Evolutionary conservation across 108 stramenopile species (phyloP).

Genomic region (Chaetoceros tenuissimus): DNA sequence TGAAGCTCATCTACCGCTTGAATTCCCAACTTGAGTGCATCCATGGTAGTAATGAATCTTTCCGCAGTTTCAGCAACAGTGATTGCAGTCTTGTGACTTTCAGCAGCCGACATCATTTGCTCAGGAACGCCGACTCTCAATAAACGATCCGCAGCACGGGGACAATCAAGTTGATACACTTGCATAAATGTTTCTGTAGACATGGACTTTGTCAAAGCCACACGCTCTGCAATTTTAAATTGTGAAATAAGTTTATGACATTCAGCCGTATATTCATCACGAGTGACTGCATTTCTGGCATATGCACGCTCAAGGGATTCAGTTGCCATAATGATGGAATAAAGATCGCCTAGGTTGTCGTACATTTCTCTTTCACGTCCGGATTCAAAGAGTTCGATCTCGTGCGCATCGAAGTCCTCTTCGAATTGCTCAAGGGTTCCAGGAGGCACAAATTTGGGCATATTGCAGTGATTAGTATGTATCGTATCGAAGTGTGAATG

Average conservation of each 20-base stretch:
- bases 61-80: slow-evolving; percentile 87
- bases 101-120: slow-evolving; percentile 51
- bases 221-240: slow-evolving; percentile 88
- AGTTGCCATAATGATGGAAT: slow-evolving; percentile 93
- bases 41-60: slow-evolving; percentile 97
- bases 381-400: slow-evolving; percentile 53
- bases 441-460: background rate
- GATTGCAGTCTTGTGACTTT: slow-evolving; percentile 53
- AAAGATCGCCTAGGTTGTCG: slow-evolving; percentile 87
- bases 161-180: slow-evolving; percentile 93
- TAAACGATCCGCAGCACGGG: slow-evolving; percentile 86
- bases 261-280: slow-evolving; percentile 77
- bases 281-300: slow-evolving; percentile 82
- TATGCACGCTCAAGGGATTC: slow-evolving; percentile 95
- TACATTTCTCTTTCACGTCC: slow-evolving; percentile 62
- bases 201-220: slow-evolving; percentile 40
- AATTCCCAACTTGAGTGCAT: slow-evolving; percentile 90
- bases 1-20: slow-evolving; percentile 96
- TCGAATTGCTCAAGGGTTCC: background rate
- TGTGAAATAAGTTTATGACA: slow-evolving; percentile 94
- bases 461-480: too few species aligned
- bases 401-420: slow-evolving; percentile 2
- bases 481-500: too few species aligned
- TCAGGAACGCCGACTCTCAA: slow-evolving; percentile 89
- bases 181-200: slow-evolving; percentile 72